Evolutionary conservation across 78 protist species (phyloP), one percentile per base, ranked within the genome.

Genomic region (Dictyostelium intermedium): DNA sequence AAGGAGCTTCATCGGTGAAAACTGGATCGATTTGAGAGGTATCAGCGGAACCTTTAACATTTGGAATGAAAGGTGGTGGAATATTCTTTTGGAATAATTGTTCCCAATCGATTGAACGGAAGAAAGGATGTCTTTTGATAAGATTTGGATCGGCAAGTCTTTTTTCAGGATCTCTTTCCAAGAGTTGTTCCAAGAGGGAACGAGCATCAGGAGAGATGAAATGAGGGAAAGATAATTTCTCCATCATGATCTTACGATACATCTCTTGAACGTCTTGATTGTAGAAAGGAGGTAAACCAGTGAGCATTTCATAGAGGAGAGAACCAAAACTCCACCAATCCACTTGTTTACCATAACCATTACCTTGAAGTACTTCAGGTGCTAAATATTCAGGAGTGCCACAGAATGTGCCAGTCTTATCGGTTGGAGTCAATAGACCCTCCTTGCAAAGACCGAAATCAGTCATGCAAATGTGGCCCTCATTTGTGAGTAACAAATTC

Each of bases 351-450:
- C 95, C 96, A 84, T 98, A 91, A 6, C 98, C 97, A 13, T 93
- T 87, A 23, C 97, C 97, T 27, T 92, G 97, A 23, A 97, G 96
- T 1, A 97, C 97, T 78, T 98, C 98, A 1, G 98, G 98, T 60
- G 99, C 99, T 14, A 96, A 45, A 32, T 96, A 98, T 80, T 99
- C 99, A 7, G 99, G 99, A 0, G 99, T 99, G n/a, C 99, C 99
- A 84, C 99, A 99, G 84, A 99, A 97, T 3, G 99, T 98, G 27
- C 32, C 85, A 37, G 98, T 96, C 66, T 56, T 87, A 76, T 85
- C 96, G 35, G 41, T 41, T 16, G 80, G 79, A 16, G 89, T 27
- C 1, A 45, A 8, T 20, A 94, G 86, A 35, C 97, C 84, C 60
- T 86, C 96, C 73, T 97, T 97, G 77, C 96, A 91, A 11, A 98